These are phyloP conservation scores for Sideroxylon spinosum DNA, from an alignment of 179 eudicot genomes.

Conservation along the genomic window DNA sequence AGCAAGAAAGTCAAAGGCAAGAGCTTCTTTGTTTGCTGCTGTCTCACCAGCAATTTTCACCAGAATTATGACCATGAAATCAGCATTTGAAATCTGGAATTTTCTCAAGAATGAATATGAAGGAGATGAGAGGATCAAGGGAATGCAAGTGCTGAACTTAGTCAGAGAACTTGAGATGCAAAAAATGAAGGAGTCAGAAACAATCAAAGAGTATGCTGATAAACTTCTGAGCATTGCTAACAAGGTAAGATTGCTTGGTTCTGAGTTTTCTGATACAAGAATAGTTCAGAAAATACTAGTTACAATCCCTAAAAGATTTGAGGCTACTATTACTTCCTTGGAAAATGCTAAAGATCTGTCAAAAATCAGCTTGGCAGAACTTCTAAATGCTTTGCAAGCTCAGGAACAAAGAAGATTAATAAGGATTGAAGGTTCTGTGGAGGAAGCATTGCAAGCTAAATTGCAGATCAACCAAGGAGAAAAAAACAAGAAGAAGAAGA, in stretches of 20 bases:
- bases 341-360: too few relatives aligned
- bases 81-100: background rate
- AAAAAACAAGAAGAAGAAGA: too few relatives aligned
- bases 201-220: too few relatives aligned
- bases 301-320: too few relatives aligned
- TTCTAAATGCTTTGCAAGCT: background rate
- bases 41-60: background rate
- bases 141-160: background rate
- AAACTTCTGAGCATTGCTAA: background rate
- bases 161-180: background rate
- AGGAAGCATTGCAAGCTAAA: background rate
- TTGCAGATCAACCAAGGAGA: background rate
- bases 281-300: too few relatives aligned
- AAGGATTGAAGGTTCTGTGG: background rate
- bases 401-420: background rate
- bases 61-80: background rate
- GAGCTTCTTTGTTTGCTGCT: background rate
- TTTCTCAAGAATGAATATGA: background rate
- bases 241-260: background rate
- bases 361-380: background rate
- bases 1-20: background rate
- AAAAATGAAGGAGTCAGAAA: background rate
- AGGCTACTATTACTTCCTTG: too few relatives aligned
- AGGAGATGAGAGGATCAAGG: background rate
- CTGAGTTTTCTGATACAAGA: too few relatives aligned